These are phyloP conservation scores for Neurospora intermedia DNA, from an alignment of 495 filamentous ascomycete genomes.

Conservation along the genomic window DNA sequence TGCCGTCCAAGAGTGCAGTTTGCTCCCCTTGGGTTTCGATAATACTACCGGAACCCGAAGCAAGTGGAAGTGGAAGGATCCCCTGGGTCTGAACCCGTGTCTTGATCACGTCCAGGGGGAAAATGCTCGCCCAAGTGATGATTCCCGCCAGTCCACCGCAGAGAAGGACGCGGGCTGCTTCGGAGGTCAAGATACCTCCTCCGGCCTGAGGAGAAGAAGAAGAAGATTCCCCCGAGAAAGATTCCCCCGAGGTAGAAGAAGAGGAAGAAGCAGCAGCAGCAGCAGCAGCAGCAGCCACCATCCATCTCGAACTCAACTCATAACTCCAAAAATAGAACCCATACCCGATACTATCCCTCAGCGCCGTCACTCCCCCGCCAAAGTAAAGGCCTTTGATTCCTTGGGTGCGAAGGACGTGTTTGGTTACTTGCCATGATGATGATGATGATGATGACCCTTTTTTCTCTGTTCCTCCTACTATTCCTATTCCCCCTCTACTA, in stretches of 20 bases:
- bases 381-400: constrained; percentile 64
- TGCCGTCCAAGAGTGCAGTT: constrained; percentile 19
- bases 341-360: constrained; percentile 77
- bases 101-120: constrained; percentile 83
- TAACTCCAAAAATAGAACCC: constrained; percentile 93
- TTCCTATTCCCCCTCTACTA: not conserved
- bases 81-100: constrained; percentile 68
- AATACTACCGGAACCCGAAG: not conserved
- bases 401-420: constrained; percentile 45
- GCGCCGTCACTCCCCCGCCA: constrained; percentile 66
- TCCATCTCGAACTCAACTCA: constrained; percentile 52
- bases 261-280: not conserved
- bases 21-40: constrained; percentile 10
- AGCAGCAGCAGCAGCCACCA: constrained; percentile 13
- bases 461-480: not conserved
- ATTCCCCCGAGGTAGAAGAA: not conserved
- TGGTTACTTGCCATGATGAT: constrained; percentile 46
- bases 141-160: constrained; percentile 81
- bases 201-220: not conserved
- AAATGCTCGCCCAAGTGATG: constrained; percentile 76
- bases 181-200: constrained; percentile 21
- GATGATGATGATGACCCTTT: constrained; percentile 27
- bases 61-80: not conserved
- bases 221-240: not conserved
- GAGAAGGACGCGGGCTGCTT: constrained; percentile 55